Conservation (phyloP, 306 rosid genomes). For the Heteromeles arbutifolia region DNA sequence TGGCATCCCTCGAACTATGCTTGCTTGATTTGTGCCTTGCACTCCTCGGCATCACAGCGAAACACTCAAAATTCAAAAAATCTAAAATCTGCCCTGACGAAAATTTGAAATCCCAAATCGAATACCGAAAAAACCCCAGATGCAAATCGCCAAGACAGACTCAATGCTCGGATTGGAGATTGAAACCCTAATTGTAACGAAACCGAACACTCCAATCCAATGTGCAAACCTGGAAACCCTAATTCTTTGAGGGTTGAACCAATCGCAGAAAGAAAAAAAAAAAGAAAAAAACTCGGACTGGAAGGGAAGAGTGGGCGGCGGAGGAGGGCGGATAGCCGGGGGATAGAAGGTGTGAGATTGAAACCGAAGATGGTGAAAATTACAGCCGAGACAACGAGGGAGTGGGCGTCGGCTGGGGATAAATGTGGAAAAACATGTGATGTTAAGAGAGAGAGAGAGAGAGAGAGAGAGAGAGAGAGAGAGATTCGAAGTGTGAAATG, state of each 20-base stretch:
- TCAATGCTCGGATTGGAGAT: conserved; percentile 12
- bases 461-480: conserved; percentile 1
- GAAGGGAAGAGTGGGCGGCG: background rate
- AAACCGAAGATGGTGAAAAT: conserved; percentile 34
- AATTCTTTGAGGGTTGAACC: background rate
- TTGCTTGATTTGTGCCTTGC: conserved; percentile 94
- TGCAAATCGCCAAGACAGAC: conserved; percentile 1
- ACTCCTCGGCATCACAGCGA: conserved; percentile 83
- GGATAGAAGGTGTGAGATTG: conserved; percentile 5
- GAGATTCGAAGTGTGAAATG: background rate
- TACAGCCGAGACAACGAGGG: conserved; percentile 12
- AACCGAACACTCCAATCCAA: background rate
- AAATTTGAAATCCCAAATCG: background rate
- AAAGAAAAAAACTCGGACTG: background rate
- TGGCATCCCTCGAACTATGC: conserved; percentile 72
- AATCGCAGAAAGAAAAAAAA: background rate
- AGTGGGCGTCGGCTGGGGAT: conserved; percentile 35
- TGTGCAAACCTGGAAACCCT: conserved; percentile 4
- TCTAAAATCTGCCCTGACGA: conserved; percentile 3
- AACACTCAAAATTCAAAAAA: conserved; percentile 2
- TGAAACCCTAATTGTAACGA: conserved; percentile 38
- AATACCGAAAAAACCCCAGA: conserved; percentile 34
- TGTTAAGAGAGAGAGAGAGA: conserved; percentile 28
- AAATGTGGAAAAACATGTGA: conserved; percentile 36
- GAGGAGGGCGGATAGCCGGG: conserved; percentile 29